Base-by-base conservation (phyloP, 176 grass and related monocot genomes). In the Eleusine indica region DNA sequence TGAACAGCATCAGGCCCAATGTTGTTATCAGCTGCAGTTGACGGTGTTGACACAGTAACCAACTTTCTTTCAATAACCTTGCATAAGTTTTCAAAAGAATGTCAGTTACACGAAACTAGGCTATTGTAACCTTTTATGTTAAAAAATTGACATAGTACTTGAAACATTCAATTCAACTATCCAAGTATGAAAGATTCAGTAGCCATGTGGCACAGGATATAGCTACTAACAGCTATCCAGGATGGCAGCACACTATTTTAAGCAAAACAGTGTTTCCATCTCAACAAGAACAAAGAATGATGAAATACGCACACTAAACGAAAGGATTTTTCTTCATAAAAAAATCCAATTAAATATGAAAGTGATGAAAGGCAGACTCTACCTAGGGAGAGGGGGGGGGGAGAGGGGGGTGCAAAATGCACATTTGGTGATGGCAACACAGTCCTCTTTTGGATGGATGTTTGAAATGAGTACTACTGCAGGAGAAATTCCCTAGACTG, bases 61-160 rank as follows among this genome's bases (percentile, higher is more conserved):
- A 98, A 87, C 65, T 91, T 95, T 86, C 96, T 91, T 90, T 93
- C 84, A 42, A 98, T 93, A 72, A 95, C 91, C 96, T 98, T 79
- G 87, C 90, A 81, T 44, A 70, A 62, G 56, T 69, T 81, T 17
- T 40, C 25, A 77, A 18, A 57, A 71, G 74, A 61, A 74, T 92
- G 76, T 86, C 56, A 75, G 80, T 86, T 66, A 76, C 12, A 90
- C 77, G 65, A 30, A 16, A 78, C 79, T 41, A 61, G 7, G 77
- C 40, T 72, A 43, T 67, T 72, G 39, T 67, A 39, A 47, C 37
- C 16, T 28, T 7, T 15, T 19, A 73, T 35, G 32, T 35, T 65
- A 37, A 44, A 70, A 77, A 28, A 89, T 88, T 91, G n/a, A 44
- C 1, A 64, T 66, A 51, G 68, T 73, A 46, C 53, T 84, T 76